Evolutionary conservation across 1,284 basidiomycete genomes (phyloP), one percentile per base, ranked within the genome.

Genomic region (Psilocybe mexicana): DNA sequence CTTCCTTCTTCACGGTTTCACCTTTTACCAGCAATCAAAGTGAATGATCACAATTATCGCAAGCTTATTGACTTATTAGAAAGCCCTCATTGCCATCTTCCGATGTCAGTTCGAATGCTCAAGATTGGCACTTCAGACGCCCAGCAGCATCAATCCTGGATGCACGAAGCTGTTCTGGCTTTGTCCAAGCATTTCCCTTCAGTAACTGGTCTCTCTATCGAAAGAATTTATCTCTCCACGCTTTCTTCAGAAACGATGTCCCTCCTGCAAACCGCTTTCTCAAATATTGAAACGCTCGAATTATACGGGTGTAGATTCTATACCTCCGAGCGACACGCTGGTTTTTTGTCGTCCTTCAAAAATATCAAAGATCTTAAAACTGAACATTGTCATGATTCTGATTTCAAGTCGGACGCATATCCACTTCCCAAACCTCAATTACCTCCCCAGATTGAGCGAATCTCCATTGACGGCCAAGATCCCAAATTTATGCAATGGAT

Each of bases 1-100:
- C 42, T 62, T 11, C 51, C 54, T 6, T 28, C 54, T 30, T 47
- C 61, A 2, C 54, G 57, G 28, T 53, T 48, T 42, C 61, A 59
- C 46, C 57, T 59, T 33, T 2, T 57, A 25, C 26, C 38, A 10
- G 14, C 53, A 23, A 26, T 55, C 35, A 47, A 18, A 23, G 40
- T 55, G 18, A 6, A 51, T 28, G 1, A 36, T 6, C 12, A 28
- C 2, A 58, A 46, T 28, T 49, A 49, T 23, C 11, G 36, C 3
- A 14, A 38, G 14, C 42, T 58, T 23, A 30, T 58, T 23, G 4
- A 14, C 23, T 8, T 54, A 18, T 33, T 58, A 3, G 25, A 38
- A 7, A 7, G 24, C 23, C 52, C 57, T 8, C 25, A 36, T 25
- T 54, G 45, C 14, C 40, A 28, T 1, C 28, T 58, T 23, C 12